These are phyloP conservation scores for Iris macrosiphon DNA, from an alignment of 106 monocot species.

Conservation along the genomic window DNA sequence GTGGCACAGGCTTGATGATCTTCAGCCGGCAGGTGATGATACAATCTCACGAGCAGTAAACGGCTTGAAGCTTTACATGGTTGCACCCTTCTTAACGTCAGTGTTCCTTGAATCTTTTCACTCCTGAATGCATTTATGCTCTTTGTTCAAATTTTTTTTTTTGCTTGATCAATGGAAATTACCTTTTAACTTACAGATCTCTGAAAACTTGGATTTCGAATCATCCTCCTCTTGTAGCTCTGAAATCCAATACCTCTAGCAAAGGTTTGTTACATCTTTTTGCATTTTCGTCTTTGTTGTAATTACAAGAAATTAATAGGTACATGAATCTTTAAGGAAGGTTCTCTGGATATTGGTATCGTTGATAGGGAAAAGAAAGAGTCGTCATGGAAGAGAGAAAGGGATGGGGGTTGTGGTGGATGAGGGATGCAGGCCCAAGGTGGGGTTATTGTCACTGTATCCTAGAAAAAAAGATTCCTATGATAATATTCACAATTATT, in stretches of 20 bases:
- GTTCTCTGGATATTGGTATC: no score
- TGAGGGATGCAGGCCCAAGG: no score
- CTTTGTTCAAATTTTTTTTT: no score
- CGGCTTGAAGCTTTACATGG: conserved; percentile 87
- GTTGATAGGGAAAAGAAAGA: no score
- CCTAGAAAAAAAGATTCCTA: no score
- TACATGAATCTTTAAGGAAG: no score
- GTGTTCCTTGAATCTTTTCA: conserved; percentile 8
- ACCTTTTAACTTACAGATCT: conserved; percentile 35
- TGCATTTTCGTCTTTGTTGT: neutral
- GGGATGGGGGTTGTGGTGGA: no score
- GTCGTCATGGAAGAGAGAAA: no score
- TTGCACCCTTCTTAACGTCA: conserved; percentile 71
- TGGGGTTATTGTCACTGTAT: no score
- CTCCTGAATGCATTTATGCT: neutral
- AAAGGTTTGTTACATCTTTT: conserved; percentile 46
- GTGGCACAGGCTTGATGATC: conserved; percentile 63
- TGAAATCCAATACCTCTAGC: conserved; percentile 32
- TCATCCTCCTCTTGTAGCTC: conserved; percentile 20
- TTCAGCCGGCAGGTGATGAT: conserved; percentile 54
- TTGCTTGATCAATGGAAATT: no score
- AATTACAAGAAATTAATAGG: no score
- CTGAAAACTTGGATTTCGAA: conserved; percentile 59
- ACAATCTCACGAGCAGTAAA: conserved; percentile 43
- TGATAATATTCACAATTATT: no score